Conservation (phyloP, 129 eudicot species). For the Centaurea solstitialis region DNA sequence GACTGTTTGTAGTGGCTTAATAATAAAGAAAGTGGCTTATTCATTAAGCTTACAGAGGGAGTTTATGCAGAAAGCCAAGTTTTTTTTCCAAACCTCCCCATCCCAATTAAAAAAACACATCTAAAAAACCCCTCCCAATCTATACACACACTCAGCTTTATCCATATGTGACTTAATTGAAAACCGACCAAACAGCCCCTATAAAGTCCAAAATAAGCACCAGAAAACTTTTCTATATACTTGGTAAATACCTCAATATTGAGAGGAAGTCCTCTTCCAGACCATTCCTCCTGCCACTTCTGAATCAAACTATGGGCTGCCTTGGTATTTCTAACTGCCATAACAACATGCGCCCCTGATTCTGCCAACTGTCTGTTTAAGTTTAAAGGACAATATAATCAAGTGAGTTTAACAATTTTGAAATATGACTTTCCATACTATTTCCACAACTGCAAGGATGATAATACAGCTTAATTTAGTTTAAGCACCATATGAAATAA, state of each 20-base stretch:
- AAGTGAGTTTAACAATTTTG: not conserved
- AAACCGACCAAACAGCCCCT: too few species aligned
- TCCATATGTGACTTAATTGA: too few species aligned
- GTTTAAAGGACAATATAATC: not conserved
- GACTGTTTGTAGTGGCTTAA: too few species aligned
- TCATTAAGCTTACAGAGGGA: too few species aligned
- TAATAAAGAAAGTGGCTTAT: too few species aligned
- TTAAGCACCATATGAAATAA: not conserved
- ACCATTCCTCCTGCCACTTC: constrained; percentile 90
- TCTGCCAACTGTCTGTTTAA: constrained; percentile 82
- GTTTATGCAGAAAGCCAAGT: too few species aligned
- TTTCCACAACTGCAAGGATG: not conserved
- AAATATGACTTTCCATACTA: not conserved
- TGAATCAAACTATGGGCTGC: constrained; percentile 67
- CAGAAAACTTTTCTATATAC: not conserved
- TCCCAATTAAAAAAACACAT: too few species aligned
- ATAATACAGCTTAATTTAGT: not conserved
- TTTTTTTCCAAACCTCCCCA: too few species aligned
- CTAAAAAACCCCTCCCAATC: too few species aligned
- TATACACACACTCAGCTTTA: too few species aligned
- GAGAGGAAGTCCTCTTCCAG: constrained; percentile 81
- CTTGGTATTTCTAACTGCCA: constrained; percentile 90
- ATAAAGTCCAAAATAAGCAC: not conserved
- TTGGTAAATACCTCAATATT: constrained; percentile 69
- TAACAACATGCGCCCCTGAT: constrained; percentile 86